Conservation (phyloP, 2,329 filamentous ascomycete species). For the Tricladium varicosporioides region DNA sequence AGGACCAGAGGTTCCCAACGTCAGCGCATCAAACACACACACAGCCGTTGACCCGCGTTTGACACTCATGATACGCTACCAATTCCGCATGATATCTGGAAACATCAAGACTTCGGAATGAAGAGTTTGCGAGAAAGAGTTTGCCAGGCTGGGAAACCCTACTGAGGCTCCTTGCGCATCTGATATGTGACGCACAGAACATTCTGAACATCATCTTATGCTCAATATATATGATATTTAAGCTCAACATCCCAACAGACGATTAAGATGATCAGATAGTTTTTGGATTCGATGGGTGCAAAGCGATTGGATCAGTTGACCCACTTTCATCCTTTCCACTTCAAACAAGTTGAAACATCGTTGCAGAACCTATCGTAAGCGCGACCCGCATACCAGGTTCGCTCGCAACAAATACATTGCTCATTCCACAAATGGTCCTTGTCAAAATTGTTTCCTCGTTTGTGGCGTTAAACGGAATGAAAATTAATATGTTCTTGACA, state of each 20-base stretch:
- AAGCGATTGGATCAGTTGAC: not conserved
- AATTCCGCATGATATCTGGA: not conserved
- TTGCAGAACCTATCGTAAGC: constrained; percentile 5
- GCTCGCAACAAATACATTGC: constrained; percentile 7
- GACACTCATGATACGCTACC: no score
- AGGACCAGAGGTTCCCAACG: no score
- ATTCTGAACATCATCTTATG: not conserved
- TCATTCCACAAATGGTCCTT: not conserved
- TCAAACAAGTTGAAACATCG: constrained; percentile 10
- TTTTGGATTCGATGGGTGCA: not conserved
- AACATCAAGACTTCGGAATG: not conserved
- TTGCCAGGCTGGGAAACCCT: not conserved
- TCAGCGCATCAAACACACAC: no score
- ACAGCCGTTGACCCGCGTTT: no score
- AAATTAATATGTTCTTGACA: constrained; percentile 1
- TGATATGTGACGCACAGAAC: no score
- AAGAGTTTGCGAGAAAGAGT: not conserved
- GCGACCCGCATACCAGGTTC: not conserved
- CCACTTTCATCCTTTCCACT: constrained; percentile 3
- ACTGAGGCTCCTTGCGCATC: not conserved
- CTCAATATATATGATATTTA: not conserved
- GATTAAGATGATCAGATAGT: not conserved
- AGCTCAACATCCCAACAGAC: not conserved
- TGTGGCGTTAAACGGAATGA: not conserved
- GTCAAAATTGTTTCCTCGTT: not conserved